These are phyloP conservation scores for Paracorniculantispora psalliotae DNA, from an alignment of 2,329 filamentous ascomycete species.

Conservation along the genomic window DNA sequence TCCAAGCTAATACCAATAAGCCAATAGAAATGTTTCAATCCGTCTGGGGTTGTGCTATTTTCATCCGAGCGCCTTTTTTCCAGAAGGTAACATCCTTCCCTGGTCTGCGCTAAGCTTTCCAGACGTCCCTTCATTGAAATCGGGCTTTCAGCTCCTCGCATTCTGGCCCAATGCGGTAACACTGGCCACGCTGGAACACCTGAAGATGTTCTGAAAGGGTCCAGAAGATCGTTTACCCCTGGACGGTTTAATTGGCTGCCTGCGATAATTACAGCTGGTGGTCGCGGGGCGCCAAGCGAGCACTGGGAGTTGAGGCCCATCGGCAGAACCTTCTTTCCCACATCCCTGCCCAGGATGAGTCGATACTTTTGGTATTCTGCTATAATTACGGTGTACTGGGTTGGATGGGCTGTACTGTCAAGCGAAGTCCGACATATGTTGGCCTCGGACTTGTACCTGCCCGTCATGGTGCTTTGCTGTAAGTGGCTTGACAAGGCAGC, in stretches of 20 bases:
- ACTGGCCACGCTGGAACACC: background rate
- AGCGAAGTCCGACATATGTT: too few relatives aligned
- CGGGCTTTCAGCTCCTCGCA: slow-evolving; percentile 7
- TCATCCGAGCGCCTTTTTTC: background rate
- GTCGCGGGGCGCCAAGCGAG: too few relatives aligned
- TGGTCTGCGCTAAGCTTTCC: background rate
- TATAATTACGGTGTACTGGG: too few relatives aligned
- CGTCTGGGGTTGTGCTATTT: background rate
- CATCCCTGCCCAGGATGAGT: too few relatives aligned
- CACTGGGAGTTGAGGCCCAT: too few relatives aligned
- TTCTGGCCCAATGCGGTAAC: background rate
- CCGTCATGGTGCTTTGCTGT: too few relatives aligned
- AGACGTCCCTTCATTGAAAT: background rate
- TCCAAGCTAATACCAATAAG: background rate
- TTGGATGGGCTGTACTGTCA: too few relatives aligned
- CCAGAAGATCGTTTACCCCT: background rate
- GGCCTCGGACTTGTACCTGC: too few relatives aligned
- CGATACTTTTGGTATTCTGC: too few relatives aligned
- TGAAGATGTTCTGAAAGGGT: background rate
- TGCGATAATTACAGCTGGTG: background rate
- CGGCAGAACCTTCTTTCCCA: too few relatives aligned
- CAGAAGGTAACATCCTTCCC: background rate
- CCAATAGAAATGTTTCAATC: background rate
- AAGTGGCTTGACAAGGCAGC: too few relatives aligned
- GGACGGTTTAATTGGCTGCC: background rate